Conservation (phyloP, 768 basidiomycete genomes). For the Pholiota molesta region DNA sequence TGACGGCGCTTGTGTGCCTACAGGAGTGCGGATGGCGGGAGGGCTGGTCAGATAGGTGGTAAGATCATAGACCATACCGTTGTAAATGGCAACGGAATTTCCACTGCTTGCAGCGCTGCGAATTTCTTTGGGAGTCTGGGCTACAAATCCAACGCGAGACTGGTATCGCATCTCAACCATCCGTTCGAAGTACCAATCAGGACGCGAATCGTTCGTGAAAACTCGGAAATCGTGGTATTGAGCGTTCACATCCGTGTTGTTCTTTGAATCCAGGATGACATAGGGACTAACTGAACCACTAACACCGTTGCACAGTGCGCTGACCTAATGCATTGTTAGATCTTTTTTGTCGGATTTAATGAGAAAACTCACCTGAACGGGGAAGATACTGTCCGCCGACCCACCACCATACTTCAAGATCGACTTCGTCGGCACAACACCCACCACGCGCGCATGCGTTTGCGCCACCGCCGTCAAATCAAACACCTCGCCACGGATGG, state of each 20-base stretch:
- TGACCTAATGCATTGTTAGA: slow-evolving; percentile 59
- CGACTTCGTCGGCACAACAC: slow-evolving; percentile 73
- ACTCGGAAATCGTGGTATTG: slow-evolving; percentile 97
- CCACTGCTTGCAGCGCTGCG: slow-evolving; percentile 66
- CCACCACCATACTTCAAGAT: slow-evolving; percentile 85
- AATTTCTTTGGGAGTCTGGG: slow-evolving; percentile 78
- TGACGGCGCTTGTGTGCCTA: slow-evolving; percentile 46
- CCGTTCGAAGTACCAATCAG: slow-evolving; percentile 97
- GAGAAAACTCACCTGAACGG: slow-evolving; percentile 73
- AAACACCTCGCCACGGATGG: slow-evolving; percentile 94
- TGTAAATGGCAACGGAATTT: slow-evolving; percentile 81
- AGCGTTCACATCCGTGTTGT: slow-evolving; percentile 74
- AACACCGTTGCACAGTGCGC: slow-evolving; percentile 89
- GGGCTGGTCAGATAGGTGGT: slow-evolving; percentile 76
- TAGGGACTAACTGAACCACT: slow-evolving; percentile 83
- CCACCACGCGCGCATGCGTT: slow-evolving; percentile 68
- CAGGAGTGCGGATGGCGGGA: slow-evolving; percentile 55
- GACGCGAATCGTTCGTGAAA: slow-evolving; percentile 84
- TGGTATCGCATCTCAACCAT: slow-evolving; percentile 95
- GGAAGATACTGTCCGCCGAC: slow-evolving; percentile 79
- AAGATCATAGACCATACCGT: slow-evolving; percentile 85
- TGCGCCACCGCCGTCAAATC: slow-evolving; percentile 72
- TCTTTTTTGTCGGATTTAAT: not conserved
- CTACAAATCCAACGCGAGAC: slow-evolving; percentile 86
- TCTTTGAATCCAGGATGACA: slow-evolving; percentile 74